phyloP scores from a whole-genome alignment of 768 basidiomycete genomes.

The Russula virescens region DNA sequence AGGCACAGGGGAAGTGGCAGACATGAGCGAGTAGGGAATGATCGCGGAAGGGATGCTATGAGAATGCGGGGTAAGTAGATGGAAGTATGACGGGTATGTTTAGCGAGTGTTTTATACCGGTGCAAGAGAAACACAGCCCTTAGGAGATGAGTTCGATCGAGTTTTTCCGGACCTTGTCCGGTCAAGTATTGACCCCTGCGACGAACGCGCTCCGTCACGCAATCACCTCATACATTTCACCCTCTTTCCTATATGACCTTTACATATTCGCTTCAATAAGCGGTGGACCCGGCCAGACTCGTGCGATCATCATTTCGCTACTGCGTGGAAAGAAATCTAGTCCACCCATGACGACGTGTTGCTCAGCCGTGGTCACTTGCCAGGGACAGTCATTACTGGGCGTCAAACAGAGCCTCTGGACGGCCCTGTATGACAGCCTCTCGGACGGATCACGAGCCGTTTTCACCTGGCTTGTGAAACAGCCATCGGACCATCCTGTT shows the following conservation, averaged over 20 bases:
- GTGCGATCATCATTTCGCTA: background rate
- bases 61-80: conserved; percentile 6
- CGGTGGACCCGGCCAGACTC: background rate
- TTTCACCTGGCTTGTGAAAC: background rate
- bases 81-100: background rate
- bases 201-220: background rate
- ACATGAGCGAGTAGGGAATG: background rate
- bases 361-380: background rate
- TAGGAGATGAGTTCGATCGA: background rate
- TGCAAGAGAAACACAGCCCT: background rate
- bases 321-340: background rate
- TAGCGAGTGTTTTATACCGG: background rate
- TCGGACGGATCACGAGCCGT: conserved; percentile 7
- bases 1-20: background rate
- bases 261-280: background rate
- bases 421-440: background rate
- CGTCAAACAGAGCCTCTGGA: background rate
- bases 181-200: background rate
- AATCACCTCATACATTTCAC: background rate
- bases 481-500: background rate
- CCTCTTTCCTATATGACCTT: background rate
- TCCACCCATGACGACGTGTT: background rate
- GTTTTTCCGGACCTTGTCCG: background rate
- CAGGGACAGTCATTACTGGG: background rate
- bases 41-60: background rate